Conservation (phyloP, 1,284 basidiomycete species). For the Boletus semigastroideus region DNA sequence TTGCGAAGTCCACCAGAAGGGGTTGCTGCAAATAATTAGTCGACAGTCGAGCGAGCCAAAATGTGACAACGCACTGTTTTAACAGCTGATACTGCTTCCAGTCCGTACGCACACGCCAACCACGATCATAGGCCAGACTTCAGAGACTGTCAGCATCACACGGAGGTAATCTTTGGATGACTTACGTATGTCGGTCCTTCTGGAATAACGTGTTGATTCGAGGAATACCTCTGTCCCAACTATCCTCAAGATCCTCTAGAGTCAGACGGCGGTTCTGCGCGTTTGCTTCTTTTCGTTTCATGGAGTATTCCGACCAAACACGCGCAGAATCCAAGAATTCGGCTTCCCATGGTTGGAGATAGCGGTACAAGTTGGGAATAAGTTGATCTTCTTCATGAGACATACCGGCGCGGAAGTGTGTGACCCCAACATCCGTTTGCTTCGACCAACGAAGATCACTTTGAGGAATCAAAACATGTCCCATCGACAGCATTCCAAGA, state of each 20-base stretch:
- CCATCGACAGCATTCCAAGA: constrained; percentile 99
- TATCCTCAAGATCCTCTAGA: constrained; percentile 96
- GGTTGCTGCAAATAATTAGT: constrained; percentile 58
- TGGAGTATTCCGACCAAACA: constrained; percentile 99
- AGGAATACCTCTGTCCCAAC: constrained; percentile 98
- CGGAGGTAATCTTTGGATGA: constrained; percentile 39
- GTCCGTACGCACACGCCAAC: constrained; percentile 93
- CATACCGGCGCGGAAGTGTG: constrained; percentile 98
- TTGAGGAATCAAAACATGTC: constrained; percentile 96
- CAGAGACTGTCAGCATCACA: constrained; percentile 44
- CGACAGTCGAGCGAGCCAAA: not conserved
- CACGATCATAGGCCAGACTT: constrained; percentile 95
- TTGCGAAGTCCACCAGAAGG: constrained; percentile 99
- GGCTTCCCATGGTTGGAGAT: constrained; percentile 98
- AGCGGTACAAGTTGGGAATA: constrained; percentile 97
- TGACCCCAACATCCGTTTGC: constrained; percentile 95
- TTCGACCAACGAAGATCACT: constrained; percentile 98
- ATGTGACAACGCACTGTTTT: constrained; percentile 63
- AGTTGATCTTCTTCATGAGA: constrained; percentile 92
- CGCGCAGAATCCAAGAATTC: constrained; percentile 98
- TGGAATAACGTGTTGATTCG: constrained; percentile 98
- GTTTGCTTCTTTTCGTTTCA: constrained; percentile 99
- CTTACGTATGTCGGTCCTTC: constrained; percentile 93
- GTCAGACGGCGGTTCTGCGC: constrained; percentile 96
- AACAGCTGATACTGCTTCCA: constrained; percentile 98